Percentiles rank a stretch among this genome's conserved stretches.
Evolutionary conservation across 2,329 filamentous ascomycete genomes (phyloP).

Genomic region (Pyricularia sp.): DNA sequence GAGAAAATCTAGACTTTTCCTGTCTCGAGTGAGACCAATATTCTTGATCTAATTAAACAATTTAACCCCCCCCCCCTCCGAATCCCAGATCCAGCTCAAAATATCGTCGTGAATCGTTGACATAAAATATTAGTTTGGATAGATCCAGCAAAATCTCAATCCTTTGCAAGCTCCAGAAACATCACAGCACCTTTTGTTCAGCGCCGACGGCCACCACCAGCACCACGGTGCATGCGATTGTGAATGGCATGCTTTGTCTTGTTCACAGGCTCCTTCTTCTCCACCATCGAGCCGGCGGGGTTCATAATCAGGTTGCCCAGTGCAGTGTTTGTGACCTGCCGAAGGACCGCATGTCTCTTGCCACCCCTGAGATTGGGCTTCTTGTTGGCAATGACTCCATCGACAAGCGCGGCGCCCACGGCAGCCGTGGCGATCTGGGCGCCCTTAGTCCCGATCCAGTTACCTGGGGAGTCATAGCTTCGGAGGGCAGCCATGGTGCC

Average conservation of each 20-base stretch:
- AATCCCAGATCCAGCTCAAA: neutral
- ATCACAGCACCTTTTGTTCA: neutral
- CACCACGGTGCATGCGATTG: neutral
- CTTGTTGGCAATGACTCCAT: constrained; percentile 14
- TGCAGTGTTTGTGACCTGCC: constrained; percentile 15
- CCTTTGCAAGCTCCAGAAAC: neutral
- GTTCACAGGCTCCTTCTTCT: neutral
- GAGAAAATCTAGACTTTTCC: neutral
- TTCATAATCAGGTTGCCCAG: constrained; percentile 13
- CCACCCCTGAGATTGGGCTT: constrained; percentile 14
- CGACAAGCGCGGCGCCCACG: constrained; percentile 17
- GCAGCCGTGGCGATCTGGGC: constrained; percentile 16
- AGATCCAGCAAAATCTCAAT: neutral
- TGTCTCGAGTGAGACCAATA: neutral
- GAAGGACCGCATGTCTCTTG: constrained; percentile 16
- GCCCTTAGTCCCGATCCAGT: constrained; percentile 16
- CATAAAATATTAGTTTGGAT: neutral
- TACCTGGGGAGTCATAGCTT: constrained; percentile 11
- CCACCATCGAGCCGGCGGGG: constrained; percentile 9
- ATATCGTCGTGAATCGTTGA: neutral
- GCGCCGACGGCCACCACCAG: neutral
- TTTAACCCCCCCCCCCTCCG: neutral
- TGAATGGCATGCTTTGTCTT: neutral
- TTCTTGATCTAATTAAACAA: neutral
- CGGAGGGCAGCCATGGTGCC: constrained; percentile 15